phyloP scores from a whole-genome alignment of 1,284 basidiomycete species.

The Violaceomyces palustris region DNA sequence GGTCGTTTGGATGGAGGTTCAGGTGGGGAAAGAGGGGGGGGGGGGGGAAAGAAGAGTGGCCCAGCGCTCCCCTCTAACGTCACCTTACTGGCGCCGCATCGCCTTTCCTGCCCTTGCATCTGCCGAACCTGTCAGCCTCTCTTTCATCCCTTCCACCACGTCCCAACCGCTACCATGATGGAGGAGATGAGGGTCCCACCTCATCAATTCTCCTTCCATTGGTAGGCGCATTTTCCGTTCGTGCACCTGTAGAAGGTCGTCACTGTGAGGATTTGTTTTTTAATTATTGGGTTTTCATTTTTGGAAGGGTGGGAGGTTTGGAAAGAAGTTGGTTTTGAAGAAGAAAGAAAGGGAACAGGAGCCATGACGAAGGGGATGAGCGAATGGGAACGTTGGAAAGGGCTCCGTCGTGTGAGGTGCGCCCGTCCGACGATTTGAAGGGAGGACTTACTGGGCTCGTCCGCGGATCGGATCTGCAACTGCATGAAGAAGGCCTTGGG shows the following conservation, averaged over 20 bases:
- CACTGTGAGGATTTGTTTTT: constrained; percentile 19
- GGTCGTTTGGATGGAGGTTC: too few relatives aligned
- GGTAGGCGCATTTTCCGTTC: constrained; percentile 34
- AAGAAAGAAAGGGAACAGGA: background rate
- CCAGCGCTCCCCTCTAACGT: background rate
- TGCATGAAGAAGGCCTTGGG: constrained; percentile 89
- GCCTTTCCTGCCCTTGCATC: background rate
- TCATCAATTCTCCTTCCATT: constrained; percentile 44
- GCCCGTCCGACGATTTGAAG: background rate
- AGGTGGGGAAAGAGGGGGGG: too few relatives aligned
- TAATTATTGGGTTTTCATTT: background rate
- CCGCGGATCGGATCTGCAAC: constrained; percentile 86
- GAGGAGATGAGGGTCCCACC: too few relatives aligned
- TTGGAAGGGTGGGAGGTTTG: background rate
- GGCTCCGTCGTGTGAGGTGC: too few relatives aligned
- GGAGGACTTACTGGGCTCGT: constrained; percentile 49
- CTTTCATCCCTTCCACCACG: background rate
- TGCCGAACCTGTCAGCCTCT: background rate
- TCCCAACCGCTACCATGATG: too few relatives aligned
- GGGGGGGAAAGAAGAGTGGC: background rate
- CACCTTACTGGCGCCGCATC: background rate
- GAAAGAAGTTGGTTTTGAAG: background rate
- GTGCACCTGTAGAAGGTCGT: constrained; percentile 51
- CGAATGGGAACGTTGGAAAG: background rate
- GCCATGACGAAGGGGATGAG: background rate